Evolutionary conservation across 495 filamentous ascomycete species (phyloP).

Genomic region (Cudoniella acicularis): DNA sequence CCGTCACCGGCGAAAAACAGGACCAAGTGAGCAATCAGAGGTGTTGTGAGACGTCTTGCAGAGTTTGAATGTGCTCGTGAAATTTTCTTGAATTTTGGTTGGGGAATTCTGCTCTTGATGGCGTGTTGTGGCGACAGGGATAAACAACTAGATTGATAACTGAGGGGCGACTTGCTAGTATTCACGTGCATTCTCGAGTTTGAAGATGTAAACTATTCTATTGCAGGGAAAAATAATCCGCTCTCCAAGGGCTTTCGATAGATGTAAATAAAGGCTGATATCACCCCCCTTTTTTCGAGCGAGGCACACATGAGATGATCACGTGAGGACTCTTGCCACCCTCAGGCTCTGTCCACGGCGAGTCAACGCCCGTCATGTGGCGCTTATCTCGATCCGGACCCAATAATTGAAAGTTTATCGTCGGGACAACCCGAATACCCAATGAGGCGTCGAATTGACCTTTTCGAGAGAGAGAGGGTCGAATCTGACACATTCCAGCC

Average conservation of each 20-base stretch:
- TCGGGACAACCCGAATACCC: neutral
- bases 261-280: neutral
- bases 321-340: neutral
- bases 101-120: conserved; percentile 1
- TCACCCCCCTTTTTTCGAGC: neutral
- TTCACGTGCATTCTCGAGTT: neutral
- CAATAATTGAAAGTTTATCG: too few species aligned
- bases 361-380: neutral
- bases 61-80: neutral
- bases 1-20: neutral
- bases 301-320: neutral
- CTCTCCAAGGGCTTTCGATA: neutral
- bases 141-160: conserved; percentile 3
- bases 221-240: neutral
- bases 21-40: neutral
- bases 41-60: neutral
- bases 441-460: neutral
- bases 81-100: neutral
- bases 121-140: conserved; percentile 19
- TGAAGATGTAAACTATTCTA: neutral
- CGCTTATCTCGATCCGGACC: neutral
- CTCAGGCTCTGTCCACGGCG: neutral
- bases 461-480: neutral
- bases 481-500: neutral
- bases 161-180: neutral